Evolutionary conservation across 768 basidiomycete species (phyloP), one percentile per base, ranked within the genome.

Genomic region (Lyophyllum decastes): DNA sequence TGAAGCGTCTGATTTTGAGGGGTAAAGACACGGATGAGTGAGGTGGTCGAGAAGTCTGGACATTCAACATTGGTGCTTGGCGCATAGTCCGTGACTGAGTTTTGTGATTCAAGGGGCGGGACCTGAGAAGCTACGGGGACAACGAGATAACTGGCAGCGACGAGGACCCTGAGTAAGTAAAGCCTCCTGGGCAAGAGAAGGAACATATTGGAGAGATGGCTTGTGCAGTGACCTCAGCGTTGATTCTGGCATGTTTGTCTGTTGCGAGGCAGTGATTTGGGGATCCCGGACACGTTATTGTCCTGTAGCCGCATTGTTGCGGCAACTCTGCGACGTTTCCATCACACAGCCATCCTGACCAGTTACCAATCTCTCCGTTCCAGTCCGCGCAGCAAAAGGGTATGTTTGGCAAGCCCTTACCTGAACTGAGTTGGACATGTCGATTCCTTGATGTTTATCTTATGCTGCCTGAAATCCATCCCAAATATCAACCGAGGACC

Each of bases 1-100:
- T 85, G 76, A 5, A 89, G 65, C 1, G 76, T 63, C 67, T 86
- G 87, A 22, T 74, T 81, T 48, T 78, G 66, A 0, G 84, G 78
- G 2, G 80, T 72, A 62, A 83, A 82, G 11, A 72, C 64, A 57
- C 87, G 83, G 19, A 87, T 69, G 55, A 88, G 73, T 8, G 80
- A 72, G 16, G 71, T 68, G 3, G 72, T 74, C 19, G 79, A 71
- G n/a, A 78, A 54, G 54, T 82, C 74, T 10, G 85, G 84, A 62
- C 86, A 88, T 48, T 77, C 70, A 2, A 76, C 75, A 60, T 80
- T 80, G 9, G 72, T 58, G 2, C 63, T 65, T 0, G 86, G 87
- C 0, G 84, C 85, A 55, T 87, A 88, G 66, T 81, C 78, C 0
- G 74, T 65, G 21, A 80, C 70, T 2, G 72, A 66, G 57, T 60